Conservation (phyloP, 495 filamentous ascomycete species). For the Lophiostoma macrostomum region DNA sequence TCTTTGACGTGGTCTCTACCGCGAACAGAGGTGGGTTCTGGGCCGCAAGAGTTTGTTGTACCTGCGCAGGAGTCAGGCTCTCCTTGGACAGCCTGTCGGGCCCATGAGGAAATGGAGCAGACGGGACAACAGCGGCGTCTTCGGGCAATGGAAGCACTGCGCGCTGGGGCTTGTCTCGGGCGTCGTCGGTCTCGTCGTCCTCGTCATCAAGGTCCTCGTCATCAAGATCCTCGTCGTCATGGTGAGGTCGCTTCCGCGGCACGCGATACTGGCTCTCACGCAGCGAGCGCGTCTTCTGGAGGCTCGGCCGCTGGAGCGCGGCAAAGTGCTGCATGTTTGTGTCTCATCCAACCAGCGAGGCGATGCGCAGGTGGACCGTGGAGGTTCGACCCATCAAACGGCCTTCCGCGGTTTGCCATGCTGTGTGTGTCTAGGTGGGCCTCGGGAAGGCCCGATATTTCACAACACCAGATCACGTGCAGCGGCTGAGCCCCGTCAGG, state of each 20-base stretch:
- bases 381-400: not conserved
- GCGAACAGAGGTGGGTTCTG: slow-evolving; percentile 35
- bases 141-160: slow-evolving; percentile 27
- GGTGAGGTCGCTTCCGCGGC: slow-evolving; percentile 32
- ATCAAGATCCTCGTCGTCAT: slow-evolving; percentile 23
- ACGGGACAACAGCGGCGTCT: slow-evolving; percentile 29
- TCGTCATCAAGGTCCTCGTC: slow-evolving; percentile 17
- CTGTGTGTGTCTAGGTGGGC: too few species aligned
- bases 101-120: slow-evolving; percentile 41
- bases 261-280: slow-evolving; percentile 25
- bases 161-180: slow-evolving; percentile 23
- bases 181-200: too few species aligned
- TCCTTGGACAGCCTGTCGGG: slow-evolving; percentile 9
- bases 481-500: not conserved
- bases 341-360: not conserved
- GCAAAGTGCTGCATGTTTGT: slow-evolving; percentile 33
- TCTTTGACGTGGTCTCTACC: slow-evolving; percentile 16
- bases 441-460: too few species aligned
- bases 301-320: slow-evolving; percentile 14
- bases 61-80: slow-evolving; percentile 1
- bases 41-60: slow-evolving; percentile 23
- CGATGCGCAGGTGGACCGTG: not conserved
- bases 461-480: too few species aligned
- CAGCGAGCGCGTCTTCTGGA: slow-evolving; percentile 27
- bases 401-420: too few species aligned